Conservation (phyloP, 1,139 yeast species). For the Saccharomyces pastorianus region DNA sequence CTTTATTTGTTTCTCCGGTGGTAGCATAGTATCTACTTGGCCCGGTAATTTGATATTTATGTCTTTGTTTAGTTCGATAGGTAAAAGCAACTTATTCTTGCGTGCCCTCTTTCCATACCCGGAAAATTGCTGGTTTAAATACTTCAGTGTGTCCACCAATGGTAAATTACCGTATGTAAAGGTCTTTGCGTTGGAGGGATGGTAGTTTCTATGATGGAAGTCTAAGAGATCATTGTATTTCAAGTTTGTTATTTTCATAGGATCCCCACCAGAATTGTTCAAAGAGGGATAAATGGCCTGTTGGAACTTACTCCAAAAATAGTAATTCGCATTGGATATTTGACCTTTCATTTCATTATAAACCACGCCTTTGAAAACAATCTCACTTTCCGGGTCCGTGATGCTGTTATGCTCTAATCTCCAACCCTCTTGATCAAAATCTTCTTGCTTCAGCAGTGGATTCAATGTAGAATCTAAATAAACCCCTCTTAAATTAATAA, state of each 20-base stretch:
- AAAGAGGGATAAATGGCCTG: constrained; percentile 79
- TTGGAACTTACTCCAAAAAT: constrained; percentile 76
- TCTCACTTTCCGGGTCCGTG: constrained; percentile 48
- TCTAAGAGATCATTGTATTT: constrained; percentile 65
- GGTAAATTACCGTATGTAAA: constrained; percentile 82
- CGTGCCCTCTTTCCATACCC: constrained; percentile 45
- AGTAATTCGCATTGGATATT: constrained; percentile 78
- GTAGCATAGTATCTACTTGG: constrained; percentile 78
- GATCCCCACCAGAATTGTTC: constrained; percentile 94
- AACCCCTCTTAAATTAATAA: constrained; percentile 74
- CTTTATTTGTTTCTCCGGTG: constrained; percentile 61
- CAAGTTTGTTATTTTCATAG: constrained; percentile 64
- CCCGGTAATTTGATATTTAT: constrained; percentile 46
- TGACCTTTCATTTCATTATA: constrained; percentile 99
- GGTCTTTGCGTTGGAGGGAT: constrained; percentile 82
- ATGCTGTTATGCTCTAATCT: constrained; percentile 70
- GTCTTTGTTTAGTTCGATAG: constrained; percentile 37
- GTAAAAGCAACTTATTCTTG: constrained; percentile 30
- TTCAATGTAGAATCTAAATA: constrained; percentile 81
- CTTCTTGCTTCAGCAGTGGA: constrained; percentile 70
- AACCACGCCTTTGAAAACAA: constrained; percentile 88
- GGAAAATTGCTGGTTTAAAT: constrained; percentile 45
- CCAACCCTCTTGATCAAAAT: constrained; percentile 97
- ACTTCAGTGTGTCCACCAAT: constrained; percentile 51
- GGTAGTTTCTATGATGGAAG: constrained; percentile 69